Base-by-base conservation (phyloP, 768 basidiomycete species). In the Suillus hirtellus region DNA sequence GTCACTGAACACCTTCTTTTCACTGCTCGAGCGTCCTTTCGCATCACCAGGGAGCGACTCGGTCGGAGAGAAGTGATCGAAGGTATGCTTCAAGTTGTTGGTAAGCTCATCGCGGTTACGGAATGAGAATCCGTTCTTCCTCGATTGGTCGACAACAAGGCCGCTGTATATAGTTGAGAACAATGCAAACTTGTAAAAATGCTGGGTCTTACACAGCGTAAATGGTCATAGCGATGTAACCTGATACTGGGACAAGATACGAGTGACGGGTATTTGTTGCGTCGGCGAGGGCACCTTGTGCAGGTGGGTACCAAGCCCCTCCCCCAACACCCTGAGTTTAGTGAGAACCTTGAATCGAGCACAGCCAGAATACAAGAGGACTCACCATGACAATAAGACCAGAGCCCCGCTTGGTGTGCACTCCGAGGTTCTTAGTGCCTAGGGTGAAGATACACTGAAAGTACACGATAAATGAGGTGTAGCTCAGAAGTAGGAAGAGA, bases 261-360 rank as follows among this genome's bases (percentile, higher is more conserved):
- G 87, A 88, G 61, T 77, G 78, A 24, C 81, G 79, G 3, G 83
- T 84, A 63, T 74, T 80, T 46, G 79, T 59, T 62, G 69, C 70
- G 69, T 87, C 84, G 5, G 84, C 86, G 50, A 88, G 73, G 17
- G 78, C 77, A 19, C 80, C 87, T 66, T 88, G 86, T 7, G 86
- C 85, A 12, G 85, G 78, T 2, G 87, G 86, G 71, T 84, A 88
- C 87, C 85, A 88, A n/a, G 86, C 87, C 40, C 86, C 87, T 53
- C 86, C 86, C 61, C 84, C 86, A 52, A 87, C 85, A 59, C 85
- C 82, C 81, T 82, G 27, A 35, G 19, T 49, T 37, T 43, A 27
- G 59, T 67, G 35, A 64, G 52, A 58, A 58, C 10, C n/a, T 21
- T 27, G 10, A 44, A 43, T 17, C 6, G 11, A 44, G 38, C 55